A percentile compares a stretch with the other conserved stretches of the same genome.
Evolutionary conservation across 768 basidiomycete species (phyloP).

Genomic region (Suillus clintonianus): DNA sequence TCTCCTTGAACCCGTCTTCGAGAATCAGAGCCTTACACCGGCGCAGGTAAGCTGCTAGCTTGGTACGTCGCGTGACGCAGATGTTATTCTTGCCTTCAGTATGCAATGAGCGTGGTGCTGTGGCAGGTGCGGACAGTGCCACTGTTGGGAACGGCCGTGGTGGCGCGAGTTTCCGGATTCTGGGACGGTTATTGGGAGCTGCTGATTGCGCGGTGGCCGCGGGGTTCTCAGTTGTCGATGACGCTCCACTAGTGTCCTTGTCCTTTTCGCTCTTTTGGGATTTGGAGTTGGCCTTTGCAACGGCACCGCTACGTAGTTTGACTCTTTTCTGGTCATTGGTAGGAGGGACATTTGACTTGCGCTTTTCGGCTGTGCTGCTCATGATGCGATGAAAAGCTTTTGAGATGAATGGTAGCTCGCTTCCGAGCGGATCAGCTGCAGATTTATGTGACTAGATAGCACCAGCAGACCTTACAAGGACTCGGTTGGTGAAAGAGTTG

Average conservation of each 20-base stretch:
- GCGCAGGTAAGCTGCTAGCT: slow-evolving; percentile 70
- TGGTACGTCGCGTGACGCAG: slow-evolving; percentile 76
- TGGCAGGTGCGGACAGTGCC: slow-evolving; percentile 71
- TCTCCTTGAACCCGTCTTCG: slow-evolving; percentile 76
- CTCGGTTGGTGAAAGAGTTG: background rate
- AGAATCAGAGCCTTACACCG: slow-evolving; percentile 74
- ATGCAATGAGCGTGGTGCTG: slow-evolving; percentile 78
- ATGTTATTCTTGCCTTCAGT: slow-evolving; percentile 81
- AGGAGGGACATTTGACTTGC: background rate
- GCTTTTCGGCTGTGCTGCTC: background rate
- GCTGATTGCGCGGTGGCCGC: background rate
- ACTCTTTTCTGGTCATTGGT: background rate
- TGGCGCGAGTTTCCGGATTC: slow-evolving; percentile 68
- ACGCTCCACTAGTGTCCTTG: background rate
- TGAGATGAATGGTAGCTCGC: background rate
- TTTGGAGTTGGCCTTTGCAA: background rate
- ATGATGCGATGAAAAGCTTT: background rate
- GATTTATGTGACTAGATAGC: background rate
- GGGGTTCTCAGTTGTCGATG: background rate
- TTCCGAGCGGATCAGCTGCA: background rate
- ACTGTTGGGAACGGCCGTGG: slow-evolving; percentile 78
- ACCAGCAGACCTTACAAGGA: background rate
- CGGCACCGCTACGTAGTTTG: background rate
- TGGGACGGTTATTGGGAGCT: slow-evolving; percentile 17
- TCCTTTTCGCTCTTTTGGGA: background rate